Evolutionary conservation across 208 protist species (phyloP).

Genomic region (Acanthamoeba royreba): DNA sequence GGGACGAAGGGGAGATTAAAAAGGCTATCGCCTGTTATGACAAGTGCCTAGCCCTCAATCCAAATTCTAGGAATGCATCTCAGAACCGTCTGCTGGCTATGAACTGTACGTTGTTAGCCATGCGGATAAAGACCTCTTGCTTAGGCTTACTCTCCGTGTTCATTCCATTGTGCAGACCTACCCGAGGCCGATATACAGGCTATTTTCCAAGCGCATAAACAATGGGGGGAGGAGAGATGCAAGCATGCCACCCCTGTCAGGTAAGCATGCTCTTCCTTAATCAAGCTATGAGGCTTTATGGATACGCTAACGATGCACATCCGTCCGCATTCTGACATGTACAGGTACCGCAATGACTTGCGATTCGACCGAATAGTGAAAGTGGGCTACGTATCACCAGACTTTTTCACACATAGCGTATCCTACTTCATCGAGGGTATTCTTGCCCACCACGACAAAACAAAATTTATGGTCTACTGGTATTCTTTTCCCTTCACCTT

Average conservation of each 20-base stretch:
- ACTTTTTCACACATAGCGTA: conserved; percentile 70
- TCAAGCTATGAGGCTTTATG: background rate
- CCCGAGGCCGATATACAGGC: background rate
- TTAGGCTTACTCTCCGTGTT: background rate
- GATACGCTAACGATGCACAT: background rate
- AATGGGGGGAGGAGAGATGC: background rate
- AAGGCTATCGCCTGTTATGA: conserved; percentile 53
- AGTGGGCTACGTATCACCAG: conserved; percentile 59
- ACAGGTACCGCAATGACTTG: background rate
- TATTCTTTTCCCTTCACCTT: background rate
- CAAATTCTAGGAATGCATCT: conserved; percentile 30
- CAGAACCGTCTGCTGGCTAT: conserved; percentile 56
- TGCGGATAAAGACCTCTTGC: background rate
- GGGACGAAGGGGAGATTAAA: conserved; percentile 59
- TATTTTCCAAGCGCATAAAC: background rate
- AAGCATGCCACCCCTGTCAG: background rate
- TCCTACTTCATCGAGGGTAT: conserved; percentile 73
- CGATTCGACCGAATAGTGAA: background rate
- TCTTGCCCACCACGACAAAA: conserved; percentile 48
- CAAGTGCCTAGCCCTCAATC: background rate
- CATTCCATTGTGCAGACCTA: background rate
- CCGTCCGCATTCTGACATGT: background rate
- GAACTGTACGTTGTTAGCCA: conserved; percentile 54
- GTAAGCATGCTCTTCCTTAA: background rate
- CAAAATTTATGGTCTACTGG: conserved; percentile 40